Evolutionary conservation across 164 flowering plant genomes (phyloP), one percentile per base, ranked within the genome.

Genomic region (Dillenia turbinata): DNA sequence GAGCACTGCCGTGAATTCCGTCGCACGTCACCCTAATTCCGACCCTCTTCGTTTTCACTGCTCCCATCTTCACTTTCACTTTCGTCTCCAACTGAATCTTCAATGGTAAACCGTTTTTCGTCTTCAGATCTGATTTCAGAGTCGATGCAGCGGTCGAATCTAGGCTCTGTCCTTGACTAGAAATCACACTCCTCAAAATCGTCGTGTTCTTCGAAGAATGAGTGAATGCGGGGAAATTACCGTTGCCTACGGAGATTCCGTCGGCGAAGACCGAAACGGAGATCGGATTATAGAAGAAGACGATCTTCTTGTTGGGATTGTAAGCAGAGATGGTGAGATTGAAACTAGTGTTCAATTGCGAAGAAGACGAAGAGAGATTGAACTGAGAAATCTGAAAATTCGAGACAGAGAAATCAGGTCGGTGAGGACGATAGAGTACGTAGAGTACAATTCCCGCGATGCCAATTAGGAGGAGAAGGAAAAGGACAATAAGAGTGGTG

Each of bases 341-440:
- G 61, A 86, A 64, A 15, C 55, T 73, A 52, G 94, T 68, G 67
- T 46, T 65, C 47, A 85, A 74, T n/a, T 54, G 60, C 12, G 66
- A n/a, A 16, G 67, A 26, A 0, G 69, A 55, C 19, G 81, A 68
- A 44, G 97, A 76, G 82, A 86, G 56, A 63, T 85, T 92, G 77
- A 89, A 79, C 49, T 73, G 66, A 8, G 89, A 64, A 83, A 88
- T 57, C 40, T 71, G 73, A 73, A 89, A 75, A 15, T 80, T 47
- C 62, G 85, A 54, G 71, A 92, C 77, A 61, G 83, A 52, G 88
- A 89, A 92, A 13, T 69, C 5, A 1, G 96, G 98, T 40, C 82
- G 78, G 22, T 86, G 91, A 26, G 98, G 98, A 47, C 87, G 83
- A 89, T 83, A 92, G 60, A 89, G 62, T 66, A 86, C 66, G 73